Percentiles rank a stretch among this genome's conserved stretches.
Conservation (phyloP, 371 early-diverging fungal genomes). For the Rhizopus sp. region DNA sequence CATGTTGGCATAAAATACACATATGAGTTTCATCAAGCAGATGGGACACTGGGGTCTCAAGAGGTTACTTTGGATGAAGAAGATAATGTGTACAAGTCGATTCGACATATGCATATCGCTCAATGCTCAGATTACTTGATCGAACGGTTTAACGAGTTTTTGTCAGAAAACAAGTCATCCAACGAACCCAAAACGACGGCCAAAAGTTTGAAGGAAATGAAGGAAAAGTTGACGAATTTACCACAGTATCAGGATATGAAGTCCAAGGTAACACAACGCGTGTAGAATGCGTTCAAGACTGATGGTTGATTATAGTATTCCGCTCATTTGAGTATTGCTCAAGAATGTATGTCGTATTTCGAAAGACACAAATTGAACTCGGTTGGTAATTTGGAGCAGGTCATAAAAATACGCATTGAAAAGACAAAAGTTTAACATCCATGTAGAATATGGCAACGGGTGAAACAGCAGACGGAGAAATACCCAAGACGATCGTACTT, state of each 20-base stretch:
- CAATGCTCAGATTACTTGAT: constrained; percentile 86
- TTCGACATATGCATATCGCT: constrained; percentile 94
- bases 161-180: constrained; percentile 58
- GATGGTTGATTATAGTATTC: constrained; percentile 66
- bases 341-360: constrained; percentile 86
- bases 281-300: neutral
- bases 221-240: constrained; percentile 84
- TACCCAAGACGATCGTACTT: constrained; percentile 75
- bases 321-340: constrained; percentile 89
- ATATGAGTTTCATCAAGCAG: constrained; percentile 54
- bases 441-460: constrained; percentile 86
- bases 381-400: constrained; percentile 84
- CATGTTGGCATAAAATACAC: constrained; percentile 63
- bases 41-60: constrained; percentile 51
- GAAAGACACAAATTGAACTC: constrained; percentile 73
- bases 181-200: constrained; percentile 56
- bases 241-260: constrained; percentile 96
- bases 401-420: constrained; percentile 9
- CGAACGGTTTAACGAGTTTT: constrained; percentile 81
- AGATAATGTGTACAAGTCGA: constrained; percentile 77
- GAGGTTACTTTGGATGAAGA: constrained; percentile 70
- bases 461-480: constrained; percentile 81
- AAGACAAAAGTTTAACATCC: constrained; percentile 3
- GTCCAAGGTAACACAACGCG: constrained; percentile 57
- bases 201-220: constrained; percentile 83